Percentiles rank a stretch among this genome's conserved stretches.
phyloP scores from a whole-genome alignment of 106 monocot species.

The Iris macrosiphon region DNA sequence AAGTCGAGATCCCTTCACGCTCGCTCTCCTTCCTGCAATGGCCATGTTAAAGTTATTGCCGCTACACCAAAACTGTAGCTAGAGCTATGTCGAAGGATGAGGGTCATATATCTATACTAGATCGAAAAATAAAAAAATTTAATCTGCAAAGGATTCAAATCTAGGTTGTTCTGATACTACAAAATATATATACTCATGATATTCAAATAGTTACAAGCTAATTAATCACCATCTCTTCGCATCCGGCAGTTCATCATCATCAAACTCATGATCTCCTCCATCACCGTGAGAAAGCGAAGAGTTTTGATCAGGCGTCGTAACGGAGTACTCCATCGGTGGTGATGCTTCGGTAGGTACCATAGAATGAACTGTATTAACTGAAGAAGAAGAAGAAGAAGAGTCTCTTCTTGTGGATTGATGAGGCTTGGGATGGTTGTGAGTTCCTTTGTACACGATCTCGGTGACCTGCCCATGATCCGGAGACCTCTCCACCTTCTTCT shows the following conservation, averaged over 20 bases:
- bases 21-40: constrained; percentile 48
- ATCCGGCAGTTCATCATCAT: constrained; percentile 35
- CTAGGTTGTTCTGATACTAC: no score
- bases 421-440: constrained; percentile 37
- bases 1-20: constrained; percentile 24
- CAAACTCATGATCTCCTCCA: constrained; percentile 18
- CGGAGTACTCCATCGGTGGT: constrained; percentile 5
- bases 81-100: no score
- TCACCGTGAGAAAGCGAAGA: constrained; percentile 47
- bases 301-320: constrained; percentile 37
- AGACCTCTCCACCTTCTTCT: constrained; percentile 33
- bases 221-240: constrained; percentile 51
- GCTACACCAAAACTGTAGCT: no score
- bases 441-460: constrained; percentile 41
- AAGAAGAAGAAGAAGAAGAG: constrained; percentile 5
- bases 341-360: no score
- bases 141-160: no score
- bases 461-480: constrained; percentile 32
- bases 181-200: not conserved
- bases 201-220: not conserved
- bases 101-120: no score
- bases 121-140: no score
- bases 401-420: constrained; percentile 25
- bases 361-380: no score
- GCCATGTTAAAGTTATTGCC: no score